phyloP scores from a whole-genome alignment of 768 basidiomycete genomes.

The Mycena sanguinolenta region DNA sequence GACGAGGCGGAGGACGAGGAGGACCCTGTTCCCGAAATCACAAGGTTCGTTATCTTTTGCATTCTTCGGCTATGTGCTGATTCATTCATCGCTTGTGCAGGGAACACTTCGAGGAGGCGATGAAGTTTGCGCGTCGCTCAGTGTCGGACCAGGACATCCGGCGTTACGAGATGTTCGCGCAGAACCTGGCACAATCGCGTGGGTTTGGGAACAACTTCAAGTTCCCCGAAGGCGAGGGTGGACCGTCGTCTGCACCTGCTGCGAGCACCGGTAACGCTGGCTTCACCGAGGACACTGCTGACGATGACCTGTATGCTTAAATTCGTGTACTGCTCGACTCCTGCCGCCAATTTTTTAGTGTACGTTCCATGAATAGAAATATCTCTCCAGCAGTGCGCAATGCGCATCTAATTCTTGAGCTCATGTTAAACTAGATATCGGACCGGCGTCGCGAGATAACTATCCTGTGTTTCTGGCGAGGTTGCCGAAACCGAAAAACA shows the following conservation, averaged over 20 bases:
- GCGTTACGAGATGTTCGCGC: conserved; percentile 98
- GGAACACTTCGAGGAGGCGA: conserved; percentile 98
- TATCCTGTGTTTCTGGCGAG: neutral
- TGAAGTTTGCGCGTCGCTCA: conserved; percentile 96
- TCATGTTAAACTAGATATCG: too few relatives aligned
- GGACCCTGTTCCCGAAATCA: conserved; percentile 92
- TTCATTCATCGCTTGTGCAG: conserved; percentile 48
- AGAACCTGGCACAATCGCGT: conserved; percentile 93
- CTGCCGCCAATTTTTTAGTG: neutral
- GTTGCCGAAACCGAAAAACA: neutral
- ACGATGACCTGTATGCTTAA: conserved; percentile 94
- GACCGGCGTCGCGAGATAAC: too few relatives aligned
- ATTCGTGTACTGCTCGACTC: conserved; percentile 24
- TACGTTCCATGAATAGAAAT: conserved; percentile 25
- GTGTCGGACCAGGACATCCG: conserved; percentile 97
- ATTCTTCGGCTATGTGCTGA: conserved; percentile 22
- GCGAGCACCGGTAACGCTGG: conserved; percentile 72
- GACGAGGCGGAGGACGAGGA: conserved; percentile 80
- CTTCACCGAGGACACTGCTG: conserved; percentile 87
- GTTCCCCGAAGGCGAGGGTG: conserved; percentile 87
- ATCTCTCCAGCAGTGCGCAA: neutral
- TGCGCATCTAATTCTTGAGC: too few relatives aligned
- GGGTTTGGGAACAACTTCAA: conserved; percentile 97
- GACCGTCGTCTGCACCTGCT: conserved; percentile 49
- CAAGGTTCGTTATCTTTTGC: conserved; percentile 58